Conservation (phyloP, 2,329 filamentous ascomycete species). For the Trichoderma harzianum region DNA sequence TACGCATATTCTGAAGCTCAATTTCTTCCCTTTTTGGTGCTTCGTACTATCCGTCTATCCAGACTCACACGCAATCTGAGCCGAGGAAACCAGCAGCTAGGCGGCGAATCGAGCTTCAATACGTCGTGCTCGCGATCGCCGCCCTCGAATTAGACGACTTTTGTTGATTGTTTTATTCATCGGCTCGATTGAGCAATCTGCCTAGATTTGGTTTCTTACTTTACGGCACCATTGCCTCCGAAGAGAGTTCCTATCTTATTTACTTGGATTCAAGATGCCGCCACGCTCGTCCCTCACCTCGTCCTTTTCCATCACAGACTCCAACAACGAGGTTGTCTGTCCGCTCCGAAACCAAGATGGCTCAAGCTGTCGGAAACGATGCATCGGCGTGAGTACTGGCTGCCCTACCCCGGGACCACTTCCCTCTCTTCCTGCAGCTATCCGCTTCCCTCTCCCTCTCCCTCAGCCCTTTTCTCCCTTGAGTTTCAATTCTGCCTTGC, state of each 20-base stretch:
- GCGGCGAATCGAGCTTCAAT: constrained; percentile 19
- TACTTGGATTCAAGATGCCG: constrained; percentile 73
- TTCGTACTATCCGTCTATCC: background rate
- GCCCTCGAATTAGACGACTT: constrained; percentile 28
- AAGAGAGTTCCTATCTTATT: constrained; percentile 25
- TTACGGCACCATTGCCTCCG: constrained; percentile 23
- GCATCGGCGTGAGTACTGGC: constrained; percentile 80
- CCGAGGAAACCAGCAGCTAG: background rate
- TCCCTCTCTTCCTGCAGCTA: background rate
- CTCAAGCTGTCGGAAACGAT: constrained; percentile 95
- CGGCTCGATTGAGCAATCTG: constrained; percentile 32
- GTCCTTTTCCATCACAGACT: constrained; percentile 87
- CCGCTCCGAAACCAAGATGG: constrained; percentile 94
- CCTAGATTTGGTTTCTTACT: constrained; percentile 6
- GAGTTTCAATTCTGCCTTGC: background rate
- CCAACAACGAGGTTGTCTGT: constrained; percentile 95
- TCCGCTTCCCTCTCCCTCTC: background rate
- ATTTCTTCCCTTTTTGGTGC: background rate
- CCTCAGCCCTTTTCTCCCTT: background rate
- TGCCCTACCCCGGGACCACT: constrained; percentile 11
- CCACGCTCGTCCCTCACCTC: constrained; percentile 82
- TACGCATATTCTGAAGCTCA: background rate
- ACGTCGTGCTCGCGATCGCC: constrained; percentile 22
- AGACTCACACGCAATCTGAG: background rate
- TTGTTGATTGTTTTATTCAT: constrained; percentile 20